phyloP scores from a whole-genome alignment of 2,329 filamentous ascomycete genomes.

The Nothophoma quercina region DNA sequence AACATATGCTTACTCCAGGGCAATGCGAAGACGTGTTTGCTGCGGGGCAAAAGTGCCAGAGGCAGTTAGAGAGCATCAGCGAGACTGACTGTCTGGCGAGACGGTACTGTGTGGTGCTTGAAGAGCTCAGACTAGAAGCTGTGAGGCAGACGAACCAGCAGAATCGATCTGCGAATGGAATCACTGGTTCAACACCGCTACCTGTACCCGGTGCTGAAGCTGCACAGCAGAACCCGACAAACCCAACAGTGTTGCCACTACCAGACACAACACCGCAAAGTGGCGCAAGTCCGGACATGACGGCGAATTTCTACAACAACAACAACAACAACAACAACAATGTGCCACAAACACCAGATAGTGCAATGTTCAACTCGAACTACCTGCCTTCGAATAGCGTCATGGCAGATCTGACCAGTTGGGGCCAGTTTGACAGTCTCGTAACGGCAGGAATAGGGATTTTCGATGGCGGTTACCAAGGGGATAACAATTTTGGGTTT shows the following conservation, averaged over 20 bases:
- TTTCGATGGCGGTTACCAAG: constrained; percentile 39
- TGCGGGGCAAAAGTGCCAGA: constrained; percentile 53
- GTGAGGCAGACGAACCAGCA: constrained; percentile 34
- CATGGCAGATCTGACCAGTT: constrained; percentile 48
- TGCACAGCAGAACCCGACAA: constrained; percentile 2
- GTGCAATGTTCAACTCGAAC: constrained; percentile 30
- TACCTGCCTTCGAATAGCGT: constrained; percentile 33
- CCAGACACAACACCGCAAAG: constrained; percentile 20
- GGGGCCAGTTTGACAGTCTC: constrained; percentile 50
- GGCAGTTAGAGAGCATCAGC: constrained; percentile 39
- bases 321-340: constrained; percentile 14
- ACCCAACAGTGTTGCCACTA: constrained; percentile 2
- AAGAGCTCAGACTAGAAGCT: constrained; percentile 58
- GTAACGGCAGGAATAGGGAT: constrained; percentile 46
- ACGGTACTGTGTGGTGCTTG: constrained; percentile 61
- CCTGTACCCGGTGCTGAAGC: constrained; percentile 1
- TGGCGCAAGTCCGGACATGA: constrained; percentile 23
- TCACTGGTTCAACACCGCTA: background rate
- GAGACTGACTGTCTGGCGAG: constrained; percentile 47
- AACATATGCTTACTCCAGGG: constrained; percentile 55
- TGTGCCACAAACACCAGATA: constrained; percentile 42
- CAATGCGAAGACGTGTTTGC: constrained; percentile 58
- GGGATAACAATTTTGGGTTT: constrained; percentile 31
- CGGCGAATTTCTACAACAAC: constrained; percentile 19
- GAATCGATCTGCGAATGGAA: background rate